Evolutionary conservation across 176 grass and related monocot genomes (phyloP).

Genomic region (Rhynchospora tenuis): DNA sequence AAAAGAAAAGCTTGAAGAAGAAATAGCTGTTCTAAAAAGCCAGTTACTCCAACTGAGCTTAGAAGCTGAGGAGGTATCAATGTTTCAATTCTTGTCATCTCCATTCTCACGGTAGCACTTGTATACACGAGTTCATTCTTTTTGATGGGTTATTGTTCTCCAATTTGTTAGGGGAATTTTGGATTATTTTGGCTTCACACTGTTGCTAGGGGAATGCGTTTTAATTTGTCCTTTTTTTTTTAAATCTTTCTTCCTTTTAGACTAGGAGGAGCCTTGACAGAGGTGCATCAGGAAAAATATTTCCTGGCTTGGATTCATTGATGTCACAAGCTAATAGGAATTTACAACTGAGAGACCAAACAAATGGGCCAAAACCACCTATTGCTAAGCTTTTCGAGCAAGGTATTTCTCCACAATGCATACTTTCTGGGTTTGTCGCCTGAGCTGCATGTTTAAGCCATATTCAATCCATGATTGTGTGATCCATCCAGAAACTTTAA

Average conservation of each 20-base stretch:
- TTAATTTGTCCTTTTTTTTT: constrained; percentile 15
- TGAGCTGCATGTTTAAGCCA: background rate
- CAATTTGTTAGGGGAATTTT: constrained; percentile 9
- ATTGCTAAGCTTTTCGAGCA: constrained; percentile 91
- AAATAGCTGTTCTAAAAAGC: constrained; percentile 71
- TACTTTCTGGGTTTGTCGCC: background rate
- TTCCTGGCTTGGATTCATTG: constrained; percentile 88
- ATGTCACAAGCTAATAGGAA: constrained; percentile 61
- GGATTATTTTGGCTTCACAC: constrained; percentile 10
- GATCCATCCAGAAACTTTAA: background rate
- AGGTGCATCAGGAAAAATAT: constrained; percentile 80
- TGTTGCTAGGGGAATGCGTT: background rate
- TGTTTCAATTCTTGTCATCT: constrained; percentile 14
- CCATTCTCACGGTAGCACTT: background rate
- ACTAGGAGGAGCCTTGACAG: constrained; percentile 79
- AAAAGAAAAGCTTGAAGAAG: constrained; percentile 91
- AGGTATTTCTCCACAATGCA: constrained; percentile 45
- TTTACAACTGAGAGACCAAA: constrained; percentile 77
- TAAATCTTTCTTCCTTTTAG: constrained; percentile 28
- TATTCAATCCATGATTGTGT: background rate
- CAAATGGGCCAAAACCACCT: constrained; percentile 76
- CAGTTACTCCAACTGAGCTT: constrained; percentile 86
- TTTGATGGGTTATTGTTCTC: background rate
- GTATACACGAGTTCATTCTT: background rate
- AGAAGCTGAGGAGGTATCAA: constrained; percentile 85